These are phyloP conservation scores for Cryptosporidium bovis DNA, from an alignment of 169 alveolate genomes.

Conservation along the genomic window DNA sequence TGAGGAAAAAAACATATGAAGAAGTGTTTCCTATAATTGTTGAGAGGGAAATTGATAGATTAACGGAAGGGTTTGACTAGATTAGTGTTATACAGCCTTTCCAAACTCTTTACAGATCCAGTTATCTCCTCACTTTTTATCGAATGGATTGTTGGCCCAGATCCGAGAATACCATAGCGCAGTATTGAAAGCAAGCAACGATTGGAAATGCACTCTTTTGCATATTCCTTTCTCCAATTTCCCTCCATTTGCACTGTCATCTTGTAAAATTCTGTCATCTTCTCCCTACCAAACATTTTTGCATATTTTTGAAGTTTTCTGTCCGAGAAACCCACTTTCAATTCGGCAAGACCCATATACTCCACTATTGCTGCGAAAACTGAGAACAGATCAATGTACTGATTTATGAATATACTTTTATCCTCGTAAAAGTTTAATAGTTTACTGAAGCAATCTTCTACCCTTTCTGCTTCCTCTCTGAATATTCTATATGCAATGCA, in stretches of 20 bases:
- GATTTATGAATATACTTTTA: slow-evolving; percentile 1
- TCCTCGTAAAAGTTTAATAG: slow-evolving; percentile 21
- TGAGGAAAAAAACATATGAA: slow-evolving; percentile 14
- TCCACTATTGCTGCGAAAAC: slow-evolving; percentile 32
- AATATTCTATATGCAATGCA: slow-evolving; percentile 10
- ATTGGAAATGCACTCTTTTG: not conserved
- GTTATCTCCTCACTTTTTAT: slow-evolving; percentile 24
- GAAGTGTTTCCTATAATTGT: slow-evolving; percentile 24
- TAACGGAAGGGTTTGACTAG: not conserved
- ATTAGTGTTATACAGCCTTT: too few species aligned
- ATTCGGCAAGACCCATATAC: slow-evolving; percentile 30
- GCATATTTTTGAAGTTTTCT: slow-evolving; percentile 21
- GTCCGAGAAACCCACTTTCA: slow-evolving; percentile 3
- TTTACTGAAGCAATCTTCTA: slow-evolving; percentile 2
- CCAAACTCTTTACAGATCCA: too few species aligned
- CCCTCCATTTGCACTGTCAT: not conserved
- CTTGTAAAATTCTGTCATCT: slow-evolving; percentile 41
- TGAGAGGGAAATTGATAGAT: not conserved
- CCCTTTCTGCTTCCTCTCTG: slow-evolving; percentile 1
- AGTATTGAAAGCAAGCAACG: slow-evolving; percentile 8
- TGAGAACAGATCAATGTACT: slow-evolving; percentile 29
- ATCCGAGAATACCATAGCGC: slow-evolving; percentile 43
- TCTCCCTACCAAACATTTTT: slow-evolving; percentile 7
- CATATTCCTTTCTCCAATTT: not conserved
- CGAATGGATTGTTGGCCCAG: slow-evolving; percentile 20